These are phyloP conservation scores for Epichloe typhina DNA, from an alignment of 2,329 filamentous ascomycete genomes.

Conservation along the genomic window DNA sequence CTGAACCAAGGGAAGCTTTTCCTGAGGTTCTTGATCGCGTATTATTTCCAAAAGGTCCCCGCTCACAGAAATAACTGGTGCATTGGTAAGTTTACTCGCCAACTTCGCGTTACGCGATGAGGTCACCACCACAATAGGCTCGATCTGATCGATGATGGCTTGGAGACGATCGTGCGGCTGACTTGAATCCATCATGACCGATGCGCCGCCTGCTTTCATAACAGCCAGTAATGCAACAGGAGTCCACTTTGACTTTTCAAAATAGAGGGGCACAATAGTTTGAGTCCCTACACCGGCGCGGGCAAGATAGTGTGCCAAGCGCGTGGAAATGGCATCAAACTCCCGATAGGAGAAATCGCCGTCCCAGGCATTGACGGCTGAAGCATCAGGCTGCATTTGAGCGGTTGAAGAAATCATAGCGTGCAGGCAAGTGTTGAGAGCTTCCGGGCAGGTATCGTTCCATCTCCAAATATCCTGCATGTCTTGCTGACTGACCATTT, in stretches of 20 bases:
- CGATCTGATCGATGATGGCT: slow-evolving; percentile 9
- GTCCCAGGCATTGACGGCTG: slow-evolving; percentile 16
- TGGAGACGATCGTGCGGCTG: slow-evolving; percentile 8
- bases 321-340: slow-evolving; percentile 10
- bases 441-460: slow-evolving; percentile 1
- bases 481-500: slow-evolving; percentile 1
- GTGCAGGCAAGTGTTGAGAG: slow-evolving; percentile 3
- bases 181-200: slow-evolving; percentile 7
- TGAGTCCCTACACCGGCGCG: slow-evolving; percentile 2
- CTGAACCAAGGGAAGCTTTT: background rate
- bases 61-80: background rate
- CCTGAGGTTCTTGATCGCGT: background rate
- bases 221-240: slow-evolving; percentile 3
- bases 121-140: slow-evolving; percentile 9
- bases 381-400: slow-evolving; percentile 1
- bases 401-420: slow-evolving; percentile 1
- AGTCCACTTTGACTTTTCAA: slow-evolving; percentile 7
- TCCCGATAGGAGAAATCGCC: slow-evolving; percentile 26
- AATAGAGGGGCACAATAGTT: slow-evolving; percentile 2
- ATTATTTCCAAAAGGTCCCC: background rate
- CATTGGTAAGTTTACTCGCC: slow-evolving; percentile 3
- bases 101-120: slow-evolving; percentile 6
- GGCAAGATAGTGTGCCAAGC: slow-evolving; percentile 6
- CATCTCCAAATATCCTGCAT: slow-evolving; percentile 6
- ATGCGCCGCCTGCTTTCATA: slow-evolving; percentile 3